Evolutionary conservation across 148 eudicot species (phyloP).

Genomic region (Persicaria maculosa): DNA sequence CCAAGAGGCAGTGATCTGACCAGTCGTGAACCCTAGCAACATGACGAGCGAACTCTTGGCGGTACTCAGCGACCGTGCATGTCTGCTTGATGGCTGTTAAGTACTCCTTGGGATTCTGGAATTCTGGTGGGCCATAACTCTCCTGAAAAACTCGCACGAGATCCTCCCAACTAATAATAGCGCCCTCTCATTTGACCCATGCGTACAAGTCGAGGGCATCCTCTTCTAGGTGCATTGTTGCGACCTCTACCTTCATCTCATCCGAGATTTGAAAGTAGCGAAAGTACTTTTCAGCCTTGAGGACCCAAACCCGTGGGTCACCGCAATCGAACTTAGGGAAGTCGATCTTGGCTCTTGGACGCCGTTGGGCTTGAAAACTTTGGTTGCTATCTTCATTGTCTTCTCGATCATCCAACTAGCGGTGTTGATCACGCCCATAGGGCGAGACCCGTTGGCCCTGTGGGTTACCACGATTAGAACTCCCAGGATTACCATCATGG

Average conservation of each 20-base stretch:
- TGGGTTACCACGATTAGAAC: neutral
- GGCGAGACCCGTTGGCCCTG: neutral
- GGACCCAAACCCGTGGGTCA: neutral
- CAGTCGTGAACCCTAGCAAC: neutral
- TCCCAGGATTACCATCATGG: neutral
- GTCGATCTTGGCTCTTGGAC: constrained; percentile 1
- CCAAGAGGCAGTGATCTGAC: neutral
- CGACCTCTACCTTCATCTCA: neutral
- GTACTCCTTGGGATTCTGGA: too few species aligned
- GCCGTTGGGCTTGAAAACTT: neutral
- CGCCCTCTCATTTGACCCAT: too few species aligned
- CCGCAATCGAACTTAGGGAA: neutral
- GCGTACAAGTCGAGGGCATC: neutral
- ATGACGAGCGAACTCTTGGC: neutral
- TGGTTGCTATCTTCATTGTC: neutral
- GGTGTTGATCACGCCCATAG: neutral
- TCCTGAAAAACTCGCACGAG: too few species aligned
- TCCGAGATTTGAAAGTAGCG: neutral
- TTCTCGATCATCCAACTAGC: neutral
- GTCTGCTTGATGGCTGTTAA: too few species aligned
- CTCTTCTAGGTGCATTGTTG: neutral
- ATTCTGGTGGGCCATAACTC: too few species aligned
- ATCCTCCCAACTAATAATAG: too few species aligned
- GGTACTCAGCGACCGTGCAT: neutral
- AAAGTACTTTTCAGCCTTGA: neutral